Base-by-base conservation (phyloP, 2,329 filamentous ascomycete species). In the Cercospora nicotianae region DNA sequence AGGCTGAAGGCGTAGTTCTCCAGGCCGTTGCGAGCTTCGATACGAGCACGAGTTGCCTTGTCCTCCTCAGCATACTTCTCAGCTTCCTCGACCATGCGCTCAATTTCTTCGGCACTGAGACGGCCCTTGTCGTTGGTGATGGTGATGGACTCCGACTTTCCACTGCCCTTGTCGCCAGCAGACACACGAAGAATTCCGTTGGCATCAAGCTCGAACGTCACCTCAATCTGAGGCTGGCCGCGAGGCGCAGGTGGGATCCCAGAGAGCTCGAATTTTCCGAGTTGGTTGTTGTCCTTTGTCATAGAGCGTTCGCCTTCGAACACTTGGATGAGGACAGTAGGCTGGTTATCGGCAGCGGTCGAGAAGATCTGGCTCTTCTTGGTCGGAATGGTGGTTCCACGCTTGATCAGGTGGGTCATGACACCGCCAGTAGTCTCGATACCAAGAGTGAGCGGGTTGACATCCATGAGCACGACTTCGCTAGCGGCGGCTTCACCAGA, bases 51-150 rank as follows among this genome's bases (percentile, higher is more conserved):
- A 78, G 92, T 96, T 72, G 94, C 94, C 89, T 98, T 98, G 87
- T 99, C 95, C 85, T 98, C 95, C 83, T 99, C 95, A 79, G 95
- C 95, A 81, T 94, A 98, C 85, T 97, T 92, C 89, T 98, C 95
- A 70, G 95, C 95, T 84, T 99, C 95, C 75, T 91, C 90, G 72
- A 99, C 93, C 95, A 99, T 99, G 82, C 95, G 95, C 83, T 98
- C 94, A 76, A 99, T 99, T 83, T 99, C 95, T 76, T 99, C 95
- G 78, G 91, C 91, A 77, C 91, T 93, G 63, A 99, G 90, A 81
- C 95, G 94, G 75, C 95, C 95, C 90, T 98, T 98, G 85, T 99
- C 95, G 85, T 99, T 98, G 85, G 91, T 98, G 81, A 99, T 99
- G 76, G 95, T 98, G 82, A 99, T 98, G 72, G 91, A 93, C 87